Evolutionary conservation across 106 monocot species (phyloP), one percentile per base, ranked within the genome.

Genomic region (Acorus calamus): DNA sequence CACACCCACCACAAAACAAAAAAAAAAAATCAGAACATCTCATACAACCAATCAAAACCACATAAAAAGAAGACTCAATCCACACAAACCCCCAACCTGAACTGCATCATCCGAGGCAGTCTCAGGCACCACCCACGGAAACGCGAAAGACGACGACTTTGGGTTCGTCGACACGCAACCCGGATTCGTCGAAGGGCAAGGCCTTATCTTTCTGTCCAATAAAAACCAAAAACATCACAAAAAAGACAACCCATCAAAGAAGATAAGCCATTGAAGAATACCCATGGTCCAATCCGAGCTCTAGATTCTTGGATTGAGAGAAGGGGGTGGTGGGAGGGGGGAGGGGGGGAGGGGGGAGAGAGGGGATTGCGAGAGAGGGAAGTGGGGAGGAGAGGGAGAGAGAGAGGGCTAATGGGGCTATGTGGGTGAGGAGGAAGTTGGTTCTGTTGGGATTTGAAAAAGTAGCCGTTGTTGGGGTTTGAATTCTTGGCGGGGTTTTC

Each of bases 151-250:
- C n/a, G 83, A 79, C 2, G 93, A 93, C 63, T 74, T 83, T 3
- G 93, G 93, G 68, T 89, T 93, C 14, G 83, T 89, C 9, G 89
- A 93, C 3, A 93, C 73, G 47, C 93, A 93, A 0, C 80, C 74
- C 0, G 93, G 93, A 63, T 93, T 93, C 3, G 56, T 61, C 8
- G 93, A 89, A 6, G 93, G 93, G 59, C 93, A 93, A n/a, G 81
- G 66, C 70, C 93, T 86, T 46, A 93, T 93, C 66, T 81, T 89
- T 46, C 93, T 93, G 78, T 72, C 11, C 51, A 53, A 62, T 69
- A 4, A 10, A 58, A 63, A 2, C 4, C 48, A 52, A 4, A 45
- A 43, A 52, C 43, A 13, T 8, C 50, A 44, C 59, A 11, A 54
- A 42, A 6, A 42, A 11, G 10, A 44, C 11, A 4, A 49, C 14